A percentile compares a stretch with the other conserved stretches of the same genome.
Conservation (phyloP, 2,329 filamentous ascomycete genomes). For the Fusarium pseudonygamai region DNA sequence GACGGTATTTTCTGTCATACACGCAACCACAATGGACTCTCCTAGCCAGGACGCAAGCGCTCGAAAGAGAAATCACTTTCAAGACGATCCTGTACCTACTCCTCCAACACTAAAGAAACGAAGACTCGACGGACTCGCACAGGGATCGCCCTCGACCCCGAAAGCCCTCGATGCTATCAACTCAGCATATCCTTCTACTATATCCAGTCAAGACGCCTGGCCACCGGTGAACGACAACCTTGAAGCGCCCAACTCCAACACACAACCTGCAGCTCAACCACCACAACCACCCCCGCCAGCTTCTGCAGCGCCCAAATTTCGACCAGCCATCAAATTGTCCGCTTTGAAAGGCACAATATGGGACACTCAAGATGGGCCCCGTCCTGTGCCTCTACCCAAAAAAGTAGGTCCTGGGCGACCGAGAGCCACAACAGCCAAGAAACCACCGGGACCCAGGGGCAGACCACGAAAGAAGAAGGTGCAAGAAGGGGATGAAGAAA, state of each 20-base stretch:
- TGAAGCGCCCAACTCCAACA: neutral
- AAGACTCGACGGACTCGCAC: constrained; percentile 43
- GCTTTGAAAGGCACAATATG: constrained; percentile 52
- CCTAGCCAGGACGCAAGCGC: constrained; percentile 26
- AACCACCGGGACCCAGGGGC: constrained; percentile 31
- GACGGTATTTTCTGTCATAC: neutral
- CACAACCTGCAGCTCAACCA: constrained; percentile 10
- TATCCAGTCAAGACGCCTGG: constrained; percentile 35
- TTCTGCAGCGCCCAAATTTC: constrained; percentile 28
- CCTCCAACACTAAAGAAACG: constrained; percentile 46
- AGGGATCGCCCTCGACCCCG: constrained; percentile 43
- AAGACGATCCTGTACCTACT: constrained; percentile 39
- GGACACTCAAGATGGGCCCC: constrained; percentile 45
- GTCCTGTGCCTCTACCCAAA: constrained; percentile 28
- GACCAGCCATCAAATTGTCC: constrained; percentile 50
- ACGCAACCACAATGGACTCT: constrained; percentile 41
- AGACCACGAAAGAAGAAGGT: constrained; percentile 39
- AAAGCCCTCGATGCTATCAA: constrained; percentile 46
- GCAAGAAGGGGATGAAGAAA: constrained; percentile 11
- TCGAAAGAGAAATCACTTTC: constrained; percentile 39
- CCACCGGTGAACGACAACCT: constrained; percentile 13
- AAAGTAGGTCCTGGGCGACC: constrained; percentile 37
- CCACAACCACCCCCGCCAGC: constrained; percentile 20
- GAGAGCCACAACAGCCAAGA: constrained; percentile 34
- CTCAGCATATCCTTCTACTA: constrained; percentile 45